These are phyloP conservation scores for Cutaneotrichosporon sp. DNA, from an alignment of 1,284 basidiomycete species.

Conservation along the genomic window DNA sequence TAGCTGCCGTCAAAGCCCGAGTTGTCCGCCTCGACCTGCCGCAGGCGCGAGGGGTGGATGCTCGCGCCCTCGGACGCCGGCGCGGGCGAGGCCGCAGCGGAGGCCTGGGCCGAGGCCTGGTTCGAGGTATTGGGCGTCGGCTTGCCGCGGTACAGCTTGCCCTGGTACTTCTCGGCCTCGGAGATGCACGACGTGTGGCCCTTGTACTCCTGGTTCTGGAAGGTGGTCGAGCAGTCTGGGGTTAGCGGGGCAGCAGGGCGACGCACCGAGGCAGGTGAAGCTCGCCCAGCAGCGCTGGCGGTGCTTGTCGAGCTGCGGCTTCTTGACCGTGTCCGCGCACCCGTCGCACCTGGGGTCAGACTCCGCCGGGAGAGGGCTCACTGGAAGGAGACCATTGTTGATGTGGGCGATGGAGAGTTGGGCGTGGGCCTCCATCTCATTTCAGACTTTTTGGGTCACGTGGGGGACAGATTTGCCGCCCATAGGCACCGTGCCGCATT, in stretches of 20 bases:
- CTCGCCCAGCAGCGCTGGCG: constrained; percentile 57
- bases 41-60: constrained; percentile 46
- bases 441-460: constrained; percentile 11
- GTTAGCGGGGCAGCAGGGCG: background rate
- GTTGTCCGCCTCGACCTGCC: constrained; percentile 12
- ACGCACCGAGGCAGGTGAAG: constrained; percentile 71
- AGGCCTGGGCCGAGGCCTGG: too few species aligned
- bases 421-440: background rate
- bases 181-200: constrained; percentile 77
- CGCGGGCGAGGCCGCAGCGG: constrained; percentile 20
- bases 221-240: constrained; percentile 75
- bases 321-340: constrained; percentile 83
- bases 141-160: constrained; percentile 72
- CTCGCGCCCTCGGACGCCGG: constrained; percentile 18
- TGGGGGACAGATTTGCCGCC: background rate
- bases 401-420: background rate
- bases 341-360: constrained; percentile 60
- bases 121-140: background rate
- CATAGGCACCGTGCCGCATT: background rate
- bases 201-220: constrained; percentile 73
- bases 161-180: constrained; percentile 91
- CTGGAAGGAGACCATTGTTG: constrained; percentile 64
- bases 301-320: constrained; percentile 70
- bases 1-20: background rate
- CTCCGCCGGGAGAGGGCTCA: too few species aligned